A percentile compares a stretch with the other conserved stretches of the same genome.
Conservation (phyloP, 345 rosid species). For the Anacardium occidentale region DNA sequence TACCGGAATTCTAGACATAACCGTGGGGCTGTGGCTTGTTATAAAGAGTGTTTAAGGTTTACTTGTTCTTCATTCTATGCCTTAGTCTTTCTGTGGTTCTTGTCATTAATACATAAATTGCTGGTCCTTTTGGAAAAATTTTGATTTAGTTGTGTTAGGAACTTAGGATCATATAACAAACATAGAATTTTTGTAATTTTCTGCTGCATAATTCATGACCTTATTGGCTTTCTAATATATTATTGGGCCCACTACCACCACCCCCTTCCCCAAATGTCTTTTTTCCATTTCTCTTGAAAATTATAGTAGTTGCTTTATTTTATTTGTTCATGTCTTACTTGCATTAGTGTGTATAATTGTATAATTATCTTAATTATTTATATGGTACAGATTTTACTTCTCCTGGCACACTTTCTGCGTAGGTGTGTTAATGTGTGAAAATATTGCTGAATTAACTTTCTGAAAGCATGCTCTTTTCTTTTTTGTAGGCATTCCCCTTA, state of each 20-base stretch:
- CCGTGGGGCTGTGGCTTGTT: constrained; percentile 86
- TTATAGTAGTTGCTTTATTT: not conserved
- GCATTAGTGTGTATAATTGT: too few species aligned
- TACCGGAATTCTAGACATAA: constrained; percentile 76
- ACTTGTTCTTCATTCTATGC: not conserved
- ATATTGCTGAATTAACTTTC: constrained; percentile 1
- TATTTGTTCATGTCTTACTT: not conserved
- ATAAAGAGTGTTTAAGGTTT: constrained; percentile 90
- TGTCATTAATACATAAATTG: not conserved
- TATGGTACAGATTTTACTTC: too few species aligned
- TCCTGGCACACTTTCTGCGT: not conserved
- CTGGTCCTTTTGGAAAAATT: not conserved
- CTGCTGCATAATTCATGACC: not conserved
- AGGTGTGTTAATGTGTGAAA: not conserved
- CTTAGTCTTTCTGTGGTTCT: not conserved
- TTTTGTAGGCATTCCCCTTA: constrained; percentile 72
- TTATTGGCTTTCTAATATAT: not conserved
- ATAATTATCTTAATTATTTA: too few species aligned
- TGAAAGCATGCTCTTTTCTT: constrained; percentile 5
- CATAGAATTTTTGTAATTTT: not conserved
- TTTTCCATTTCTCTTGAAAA: not conserved
- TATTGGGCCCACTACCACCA: not conserved
- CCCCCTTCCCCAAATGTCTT: too few species aligned
- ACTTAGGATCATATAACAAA: not conserved
- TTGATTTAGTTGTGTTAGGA: not conserved